Evolutionary conservation across 73 alveolate genomes (phyloP), one percentile per base, ranked within the genome.

Genomic region (Diophrys sp.): DNA sequence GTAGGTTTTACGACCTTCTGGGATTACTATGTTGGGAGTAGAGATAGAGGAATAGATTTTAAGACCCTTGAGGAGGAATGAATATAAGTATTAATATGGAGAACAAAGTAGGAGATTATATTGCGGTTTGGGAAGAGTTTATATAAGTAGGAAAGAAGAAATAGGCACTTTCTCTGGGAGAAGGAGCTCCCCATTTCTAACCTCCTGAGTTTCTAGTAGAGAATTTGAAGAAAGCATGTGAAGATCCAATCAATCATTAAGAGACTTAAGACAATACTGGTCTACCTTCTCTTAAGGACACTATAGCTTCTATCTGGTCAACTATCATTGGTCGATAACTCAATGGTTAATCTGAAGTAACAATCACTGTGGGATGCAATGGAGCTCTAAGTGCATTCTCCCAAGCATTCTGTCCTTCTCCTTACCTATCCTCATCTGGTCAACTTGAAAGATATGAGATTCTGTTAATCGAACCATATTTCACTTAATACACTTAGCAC

Each of bases 51-150:
- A n/a, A n/a, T n/a, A n/a, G n/a, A n/a, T n/a, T n/a, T n/a, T n/a
- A n/a, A n/a, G n/a, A n/a, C n/a, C n/a, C n/a, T n/a, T n/a, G n/a
- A n/a, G n/a, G n/a, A n/a, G n/a, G n/a, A n/a, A n/a, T n/a, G n/a
- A n/a, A n/a, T n/a, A n/a, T n/a, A n/a, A n/a, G n/a, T n/a, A n/a
- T n/a, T n/a, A n/a, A n/a, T n/a, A n/a, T n/a, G n/a, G n/a, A 54
- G 14, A 66, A 66, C 18, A 79, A 76, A 79, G 26, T 81, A 2
- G 83, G 74, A 23, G 83, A 81, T 73, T 44, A 73, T n/a, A 54
- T 55, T 23, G 82, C 90, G 8, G 62, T 87, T 29, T 87, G 95
- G 88, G 31, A 88, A 26, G 95, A 87, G 80, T 83, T 87, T 32
- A 87, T 32, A 1, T 75, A 66, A 66, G 80, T 87, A 24, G 73